These are phyloP conservation scores for Xylaria polymorpha DNA, from an alignment of 2,329 filamentous ascomycete genomes.

Conservation along the genomic window DNA sequence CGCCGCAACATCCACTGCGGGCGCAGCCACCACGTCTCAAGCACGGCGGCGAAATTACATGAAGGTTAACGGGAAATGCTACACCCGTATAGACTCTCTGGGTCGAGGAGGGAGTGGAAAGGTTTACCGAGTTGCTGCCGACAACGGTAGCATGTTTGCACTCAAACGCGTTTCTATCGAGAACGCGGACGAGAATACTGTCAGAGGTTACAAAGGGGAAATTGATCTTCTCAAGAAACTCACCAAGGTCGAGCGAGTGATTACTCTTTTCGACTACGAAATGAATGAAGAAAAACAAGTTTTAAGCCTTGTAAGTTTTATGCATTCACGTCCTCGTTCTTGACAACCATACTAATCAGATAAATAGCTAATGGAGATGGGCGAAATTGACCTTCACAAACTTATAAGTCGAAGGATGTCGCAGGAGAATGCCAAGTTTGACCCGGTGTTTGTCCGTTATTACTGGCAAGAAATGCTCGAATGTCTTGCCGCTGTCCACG, in stretches of 20 bases:
- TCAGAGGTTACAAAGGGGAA: conserved; percentile 92
- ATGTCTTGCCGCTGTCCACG: conserved; percentile 89
- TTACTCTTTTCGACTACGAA: conserved; percentile 91
- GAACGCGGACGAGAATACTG: conserved; percentile 84
- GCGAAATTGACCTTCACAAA: conserved; percentile 91
- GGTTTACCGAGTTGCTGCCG: conserved; percentile 95
- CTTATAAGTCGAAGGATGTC: conserved; percentile 79
- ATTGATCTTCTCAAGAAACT: conserved; percentile 90
- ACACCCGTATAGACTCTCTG: conserved; percentile 89
- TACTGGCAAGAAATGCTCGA: conserved; percentile 99
- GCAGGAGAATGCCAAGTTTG: conserved; percentile 76
- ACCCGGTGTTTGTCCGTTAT: conserved; percentile 91
- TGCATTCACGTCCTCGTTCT: neutral
- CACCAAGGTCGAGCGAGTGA: conserved; percentile 86
- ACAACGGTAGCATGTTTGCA: conserved; percentile 95
- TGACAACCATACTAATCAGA: conserved; percentile 37
- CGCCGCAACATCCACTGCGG: conserved; percentile 84
- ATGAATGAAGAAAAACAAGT: conserved; percentile 91
- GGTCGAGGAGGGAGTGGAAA: conserved; percentile 93
- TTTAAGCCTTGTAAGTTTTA: conserved; percentile 78
- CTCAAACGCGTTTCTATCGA: conserved; percentile 93
- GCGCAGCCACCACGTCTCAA: conserved; percentile 80
- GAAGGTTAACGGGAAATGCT: conserved; percentile 89
- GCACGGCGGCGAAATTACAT: conserved; percentile 84
- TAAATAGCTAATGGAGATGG: conserved; percentile 90